Conservation (phyloP, 1,284 basidiomycete species). For the Vanrija sp. region DNA sequence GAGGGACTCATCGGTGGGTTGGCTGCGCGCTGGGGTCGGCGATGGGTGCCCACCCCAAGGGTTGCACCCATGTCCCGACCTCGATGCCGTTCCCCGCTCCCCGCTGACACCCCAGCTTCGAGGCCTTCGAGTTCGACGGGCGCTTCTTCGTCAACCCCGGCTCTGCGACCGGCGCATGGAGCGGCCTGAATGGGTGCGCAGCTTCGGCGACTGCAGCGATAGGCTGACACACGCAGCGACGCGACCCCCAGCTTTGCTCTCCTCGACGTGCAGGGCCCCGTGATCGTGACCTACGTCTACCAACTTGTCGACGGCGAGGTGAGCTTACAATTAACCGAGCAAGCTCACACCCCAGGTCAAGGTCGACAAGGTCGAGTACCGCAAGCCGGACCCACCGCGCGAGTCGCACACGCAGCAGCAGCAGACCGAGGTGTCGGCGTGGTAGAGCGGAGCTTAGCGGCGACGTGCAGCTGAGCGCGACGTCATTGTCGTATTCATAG, state of each 20-base stretch:
- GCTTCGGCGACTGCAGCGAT: neutral
- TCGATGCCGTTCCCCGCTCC: too few relatives aligned
- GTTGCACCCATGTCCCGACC: neutral
- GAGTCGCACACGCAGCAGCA: constrained; percentile 4
- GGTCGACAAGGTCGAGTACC: constrained; percentile 53
- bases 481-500: too few relatives aligned
- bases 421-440: neutral
- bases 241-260: constrained; percentile 80
- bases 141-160: constrained; percentile 97
- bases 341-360: constrained; percentile 44
- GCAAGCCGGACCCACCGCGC: constrained; percentile 43
- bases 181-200: constrained; percentile 65
- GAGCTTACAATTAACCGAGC: constrained; percentile 23
- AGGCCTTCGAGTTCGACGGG: constrained; percentile 84
- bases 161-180: constrained; percentile 92
- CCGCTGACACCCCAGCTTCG: constrained; percentile 61
- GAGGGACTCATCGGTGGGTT: constrained; percentile 86
- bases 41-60: neutral
- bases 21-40: neutral
- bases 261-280: constrained; percentile 90
- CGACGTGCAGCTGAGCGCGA: too few relatives aligned
- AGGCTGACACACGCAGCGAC: constrained; percentile 49
- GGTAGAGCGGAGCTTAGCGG: too few relatives aligned
- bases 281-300: constrained; percentile 93
- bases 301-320: constrained; percentile 91